Evolutionary conservation across 495 filamentous ascomycete genomes (phyloP).

Genomic region (Aspergillus kassunensis): DNA sequence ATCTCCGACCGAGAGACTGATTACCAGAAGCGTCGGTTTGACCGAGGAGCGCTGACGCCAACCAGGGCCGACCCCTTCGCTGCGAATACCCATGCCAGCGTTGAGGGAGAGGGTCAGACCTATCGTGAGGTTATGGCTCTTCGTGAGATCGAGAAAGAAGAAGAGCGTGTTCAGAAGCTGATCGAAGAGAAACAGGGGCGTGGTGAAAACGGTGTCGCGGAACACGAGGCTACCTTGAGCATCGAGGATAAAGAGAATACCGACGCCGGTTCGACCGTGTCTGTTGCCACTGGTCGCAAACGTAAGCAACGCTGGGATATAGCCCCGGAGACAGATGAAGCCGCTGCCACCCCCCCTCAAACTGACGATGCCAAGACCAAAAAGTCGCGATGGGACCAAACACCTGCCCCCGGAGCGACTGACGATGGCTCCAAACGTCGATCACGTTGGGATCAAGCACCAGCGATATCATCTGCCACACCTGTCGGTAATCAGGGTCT

Average conservation of each 20-base stretch:
- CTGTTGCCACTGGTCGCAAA: conserved; percentile 62
- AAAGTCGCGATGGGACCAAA: conserved; percentile 88
- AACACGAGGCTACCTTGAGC: conserved; percentile 69
- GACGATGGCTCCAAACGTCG: conserved; percentile 61
- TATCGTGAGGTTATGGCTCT: conserved; percentile 91
- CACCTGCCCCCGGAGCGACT: conserved; percentile 57
- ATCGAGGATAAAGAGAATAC: conserved; percentile 68
- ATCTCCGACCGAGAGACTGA: conserved; percentile 93
- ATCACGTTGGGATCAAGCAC: conserved; percentile 89
- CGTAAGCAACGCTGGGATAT: conserved; percentile 95
- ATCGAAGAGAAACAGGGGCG: conserved; percentile 71
- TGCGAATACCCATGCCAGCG: conserved; percentile 64
- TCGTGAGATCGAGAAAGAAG: conserved; percentile 88
- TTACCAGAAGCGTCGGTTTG: conserved; percentile 92
- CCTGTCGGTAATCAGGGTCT: conserved; percentile 78
- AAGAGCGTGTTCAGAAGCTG: conserved; percentile 77
- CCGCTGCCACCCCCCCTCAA: conserved; percentile 42
- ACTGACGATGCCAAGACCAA: conserved; percentile 59
- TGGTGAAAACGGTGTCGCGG: conserved; percentile 54
- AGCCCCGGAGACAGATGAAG: conserved; percentile 43
- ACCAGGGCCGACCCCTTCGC: conserved; percentile 88
- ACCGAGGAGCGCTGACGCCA: conserved; percentile 75
- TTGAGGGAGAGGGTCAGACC: conserved; percentile 64
- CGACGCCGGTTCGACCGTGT: conserved; percentile 64
- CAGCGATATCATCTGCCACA: conserved; percentile 59